These are phyloP conservation scores for Chalciporus chontae DNA, from an alignment of 768 basidiomycete species.

Conservation along the genomic window DNA sequence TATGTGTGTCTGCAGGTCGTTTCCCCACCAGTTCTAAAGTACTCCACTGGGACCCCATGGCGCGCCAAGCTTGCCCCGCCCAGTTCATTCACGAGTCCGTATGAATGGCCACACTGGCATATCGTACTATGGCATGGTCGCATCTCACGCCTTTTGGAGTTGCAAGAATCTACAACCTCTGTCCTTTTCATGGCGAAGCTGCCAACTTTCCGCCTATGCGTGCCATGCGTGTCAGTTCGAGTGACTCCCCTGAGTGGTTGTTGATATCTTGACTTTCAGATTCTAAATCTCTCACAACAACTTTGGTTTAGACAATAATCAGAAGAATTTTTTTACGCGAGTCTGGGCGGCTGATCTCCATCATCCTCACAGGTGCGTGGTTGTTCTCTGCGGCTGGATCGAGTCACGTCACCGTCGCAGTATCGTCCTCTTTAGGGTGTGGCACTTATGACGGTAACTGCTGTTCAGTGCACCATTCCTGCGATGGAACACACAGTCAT, in stretches of 20 bases:
- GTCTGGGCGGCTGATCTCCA: background rate
- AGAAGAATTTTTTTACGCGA: background rate
- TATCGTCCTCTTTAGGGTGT: too few relatives aligned
- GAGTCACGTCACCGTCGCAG: background rate
- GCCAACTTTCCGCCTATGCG: constrained; percentile 1
- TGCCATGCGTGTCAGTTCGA: background rate
- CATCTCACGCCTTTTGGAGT: background rate
- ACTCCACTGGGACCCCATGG: background rate
- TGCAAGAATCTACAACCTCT: background rate
- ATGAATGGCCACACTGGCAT: too few relatives aligned
- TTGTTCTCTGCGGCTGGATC: background rate
- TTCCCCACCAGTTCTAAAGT: background rate
- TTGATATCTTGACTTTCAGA: constrained; percentile 1
- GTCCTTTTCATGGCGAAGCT: background rate
- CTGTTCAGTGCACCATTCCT: background rate
- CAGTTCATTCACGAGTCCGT: background rate
- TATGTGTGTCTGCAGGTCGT: background rate
- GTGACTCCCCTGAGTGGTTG: background rate
- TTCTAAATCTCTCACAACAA: background rate
- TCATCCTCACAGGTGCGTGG: background rate
- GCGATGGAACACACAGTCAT: background rate
- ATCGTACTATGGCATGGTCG: too few relatives aligned
- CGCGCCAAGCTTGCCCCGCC: background rate
- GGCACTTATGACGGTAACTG: too few relatives aligned
- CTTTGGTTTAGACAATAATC: background rate